Percentiles rank a stretch among this genome's conserved stretches.
Evolutionary conservation across 306 rosid genomes (phyloP).

Genomic region (Neltuma alba): DNA sequence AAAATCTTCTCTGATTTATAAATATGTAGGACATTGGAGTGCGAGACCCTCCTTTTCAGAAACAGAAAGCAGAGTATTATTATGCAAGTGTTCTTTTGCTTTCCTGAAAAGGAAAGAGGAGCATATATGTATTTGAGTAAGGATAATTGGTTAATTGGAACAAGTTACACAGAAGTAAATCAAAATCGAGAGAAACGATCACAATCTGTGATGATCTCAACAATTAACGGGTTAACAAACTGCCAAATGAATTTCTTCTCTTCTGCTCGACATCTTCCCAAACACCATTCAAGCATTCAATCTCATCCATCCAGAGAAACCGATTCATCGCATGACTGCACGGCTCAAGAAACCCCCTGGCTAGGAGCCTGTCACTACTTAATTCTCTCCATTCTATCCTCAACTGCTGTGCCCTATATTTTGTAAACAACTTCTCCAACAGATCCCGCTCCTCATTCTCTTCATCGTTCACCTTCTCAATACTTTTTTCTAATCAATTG

Average conservation of each 20-base stretch:
- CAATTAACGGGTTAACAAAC: too few species aligned
- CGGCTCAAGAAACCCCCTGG: constrained; percentile 38
- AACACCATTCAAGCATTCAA: not conserved
- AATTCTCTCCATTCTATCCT: not conserved
- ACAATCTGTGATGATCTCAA: not conserved
- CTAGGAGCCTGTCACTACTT: constrained; percentile 29
- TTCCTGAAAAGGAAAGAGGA: not conserved
- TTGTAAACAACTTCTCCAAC: not conserved
- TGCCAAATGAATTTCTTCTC: constrained; percentile 57
- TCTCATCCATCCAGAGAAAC: constrained; percentile 12
- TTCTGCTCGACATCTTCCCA: constrained; percentile 29
- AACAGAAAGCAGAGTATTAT: not conserved
- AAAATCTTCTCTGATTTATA: not conserved
- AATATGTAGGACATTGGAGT: not conserved
- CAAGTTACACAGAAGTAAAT: not conserved
- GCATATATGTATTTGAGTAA: not conserved
- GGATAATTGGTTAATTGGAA: not conserved
- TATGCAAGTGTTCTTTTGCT: not conserved
- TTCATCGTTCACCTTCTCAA: not conserved
- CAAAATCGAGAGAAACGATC: not conserved
- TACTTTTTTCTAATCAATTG: too few species aligned
- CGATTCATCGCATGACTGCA: constrained; percentile 24
- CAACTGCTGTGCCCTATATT: too few species aligned
- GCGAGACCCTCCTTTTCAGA: not conserved
- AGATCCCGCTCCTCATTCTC: not conserved